These are phyloP conservation scores for Vitis hybrid DNA, from an alignment of 177 flowering plant genomes.

Conservation along the genomic window DNA sequence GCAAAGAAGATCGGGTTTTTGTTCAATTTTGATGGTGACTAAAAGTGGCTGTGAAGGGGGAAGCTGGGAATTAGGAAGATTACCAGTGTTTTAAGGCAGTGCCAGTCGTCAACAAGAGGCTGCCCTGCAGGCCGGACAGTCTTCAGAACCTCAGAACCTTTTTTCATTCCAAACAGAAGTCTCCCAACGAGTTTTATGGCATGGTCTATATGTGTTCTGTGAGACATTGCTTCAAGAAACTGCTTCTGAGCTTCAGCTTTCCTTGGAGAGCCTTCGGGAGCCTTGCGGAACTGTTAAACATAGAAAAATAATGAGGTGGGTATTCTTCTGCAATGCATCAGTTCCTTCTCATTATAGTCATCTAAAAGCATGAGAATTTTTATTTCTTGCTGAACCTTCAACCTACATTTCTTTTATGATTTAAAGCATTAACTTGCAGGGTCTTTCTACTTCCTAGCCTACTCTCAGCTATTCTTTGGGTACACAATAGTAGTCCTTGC, in stretches of 20 bases:
- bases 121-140: constrained; percentile 65
- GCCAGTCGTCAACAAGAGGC: constrained; percentile 91
- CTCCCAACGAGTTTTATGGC: constrained; percentile 64
- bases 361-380: background rate
- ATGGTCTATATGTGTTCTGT: constrained; percentile 70
- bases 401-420: too few relatives aligned
- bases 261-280: constrained; percentile 77
- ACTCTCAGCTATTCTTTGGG: too few relatives aligned
- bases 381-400: too few relatives aligned
- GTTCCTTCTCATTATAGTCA: too few relatives aligned
- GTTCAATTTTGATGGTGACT: background rate
- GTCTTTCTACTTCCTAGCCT: background rate
- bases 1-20: background rate
- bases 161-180: constrained; percentile 71
- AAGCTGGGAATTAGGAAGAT: background rate
- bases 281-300: constrained; percentile 62
- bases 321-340: too few relatives aligned
- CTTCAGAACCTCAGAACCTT: constrained; percentile 57
- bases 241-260: constrained; percentile 74
- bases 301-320: background rate
- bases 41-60: background rate
- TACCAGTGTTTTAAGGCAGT: constrained; percentile 85
- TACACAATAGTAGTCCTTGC: too few relatives aligned
- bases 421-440: too few relatives aligned
- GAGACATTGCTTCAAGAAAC: constrained; percentile 73